Evolutionary conservation across 768 basidiomycete genomes (phyloP).

Genomic region (Cubamyces lactineus): DNA sequence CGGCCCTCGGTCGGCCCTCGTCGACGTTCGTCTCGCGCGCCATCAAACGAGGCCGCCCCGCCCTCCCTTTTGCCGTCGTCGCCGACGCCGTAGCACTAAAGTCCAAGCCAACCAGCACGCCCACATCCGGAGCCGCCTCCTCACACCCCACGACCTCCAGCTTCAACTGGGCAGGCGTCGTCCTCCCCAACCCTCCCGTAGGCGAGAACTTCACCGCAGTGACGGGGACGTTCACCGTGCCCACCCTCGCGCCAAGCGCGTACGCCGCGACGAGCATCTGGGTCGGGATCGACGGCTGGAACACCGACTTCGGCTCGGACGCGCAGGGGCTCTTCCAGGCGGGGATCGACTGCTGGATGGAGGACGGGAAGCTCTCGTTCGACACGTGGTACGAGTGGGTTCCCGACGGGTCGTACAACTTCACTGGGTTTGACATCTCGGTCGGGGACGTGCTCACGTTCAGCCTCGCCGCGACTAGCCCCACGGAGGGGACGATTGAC

Average conservation of each 20-base stretch:
- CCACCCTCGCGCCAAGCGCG: slow-evolving; percentile 30
- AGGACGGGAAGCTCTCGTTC: slow-evolving; percentile 26
- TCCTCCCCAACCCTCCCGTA: neutral
- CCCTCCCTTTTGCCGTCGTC: neutral
- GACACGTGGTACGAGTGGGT: slow-evolving; percentile 35
- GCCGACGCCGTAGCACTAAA: too few species aligned
- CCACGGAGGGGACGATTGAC: slow-evolving; percentile 27
- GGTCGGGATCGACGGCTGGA: slow-evolving; percentile 38
- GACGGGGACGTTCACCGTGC: slow-evolving; percentile 36
- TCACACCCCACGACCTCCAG: neutral
- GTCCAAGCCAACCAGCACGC: neutral
- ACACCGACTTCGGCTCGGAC: slow-evolving; percentile 27
- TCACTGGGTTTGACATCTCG: neutral
- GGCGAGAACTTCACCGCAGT: slow-evolving; percentile 21
- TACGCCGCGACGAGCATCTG: slow-evolving; percentile 34
- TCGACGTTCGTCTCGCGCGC: too few species aligned
- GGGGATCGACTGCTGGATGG: slow-evolving; percentile 36
- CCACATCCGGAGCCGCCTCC: neutral
- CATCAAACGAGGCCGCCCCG: neutral
- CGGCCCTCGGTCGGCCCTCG: too few species aligned
- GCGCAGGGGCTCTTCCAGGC: slow-evolving; percentile 37
- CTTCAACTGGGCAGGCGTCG: slow-evolving; percentile 1
- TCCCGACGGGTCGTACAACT: slow-evolving; percentile 2
- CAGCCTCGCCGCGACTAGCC: slow-evolving; percentile 29
- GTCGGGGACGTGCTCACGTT: slow-evolving; percentile 19